phyloP scores from a whole-genome alignment of 2,329 filamentous ascomycete species.

The Aspergillus sp. region DNA sequence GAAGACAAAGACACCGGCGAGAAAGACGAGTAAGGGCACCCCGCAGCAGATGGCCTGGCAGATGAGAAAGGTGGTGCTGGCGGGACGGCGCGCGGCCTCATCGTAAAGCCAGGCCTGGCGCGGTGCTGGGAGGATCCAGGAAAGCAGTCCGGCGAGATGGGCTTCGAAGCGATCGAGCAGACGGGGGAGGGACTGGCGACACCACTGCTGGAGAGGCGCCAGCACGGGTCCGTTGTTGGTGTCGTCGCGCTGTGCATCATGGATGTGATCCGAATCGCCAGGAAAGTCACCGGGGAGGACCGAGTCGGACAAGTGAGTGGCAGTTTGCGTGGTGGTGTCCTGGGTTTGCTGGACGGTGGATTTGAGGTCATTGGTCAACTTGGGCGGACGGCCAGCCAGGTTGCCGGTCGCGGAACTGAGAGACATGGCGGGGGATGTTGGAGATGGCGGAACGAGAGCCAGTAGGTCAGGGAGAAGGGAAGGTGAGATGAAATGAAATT shows the following conservation, averaged over 20 bases:
- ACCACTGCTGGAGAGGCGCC: constrained; percentile 20
- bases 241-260: constrained; percentile 4
- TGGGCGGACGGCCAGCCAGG: constrained; percentile 23
- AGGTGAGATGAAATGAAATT: no score
- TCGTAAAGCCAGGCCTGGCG: constrained; percentile 33
- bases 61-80: constrained; percentile 35
- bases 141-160: constrained; percentile 25
- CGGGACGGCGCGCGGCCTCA: constrained; percentile 31
- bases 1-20: constrained; percentile 36
- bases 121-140: constrained; percentile 29
- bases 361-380: constrained; percentile 18
- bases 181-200: constrained; percentile 23
- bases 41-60: constrained; percentile 39
- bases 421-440: constrained; percentile 22
- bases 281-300: constrained; percentile 32
- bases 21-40: constrained; percentile 36
- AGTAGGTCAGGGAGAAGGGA: no score
- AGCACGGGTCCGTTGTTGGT: constrained; percentile 22
- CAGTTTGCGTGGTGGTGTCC: constrained; percentile 18
- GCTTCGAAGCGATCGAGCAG: constrained; percentile 33
- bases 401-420: constrained; percentile 28
- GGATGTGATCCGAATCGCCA: constrained; percentile 20
- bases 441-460: no score
- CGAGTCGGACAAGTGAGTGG: constrained; percentile 22
- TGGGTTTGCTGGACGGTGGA: constrained; percentile 17